Conservation (phyloP, 2,329 filamentous ascomycete species). For the Trichoderma koningiopsis region DNA sequence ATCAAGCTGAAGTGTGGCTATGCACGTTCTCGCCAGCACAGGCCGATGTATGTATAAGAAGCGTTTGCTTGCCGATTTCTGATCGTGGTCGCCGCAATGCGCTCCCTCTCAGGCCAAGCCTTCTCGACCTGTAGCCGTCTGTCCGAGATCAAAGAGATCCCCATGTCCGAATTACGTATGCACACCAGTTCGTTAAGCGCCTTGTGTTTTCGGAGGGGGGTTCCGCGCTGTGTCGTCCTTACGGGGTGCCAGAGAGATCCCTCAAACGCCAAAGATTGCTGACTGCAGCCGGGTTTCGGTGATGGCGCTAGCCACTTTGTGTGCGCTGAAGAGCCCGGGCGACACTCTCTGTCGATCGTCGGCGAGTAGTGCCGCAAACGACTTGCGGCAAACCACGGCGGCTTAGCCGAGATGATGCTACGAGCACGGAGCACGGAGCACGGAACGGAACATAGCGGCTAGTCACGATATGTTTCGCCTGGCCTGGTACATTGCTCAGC, state of each 20-base stretch:
- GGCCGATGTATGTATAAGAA: not conserved
- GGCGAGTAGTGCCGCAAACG: conserved; percentile 20
- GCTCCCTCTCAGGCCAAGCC: conserved; percentile 20
- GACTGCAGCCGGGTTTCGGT: conserved; percentile 11
- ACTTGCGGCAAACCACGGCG: conserved; percentile 14
- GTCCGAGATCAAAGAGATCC: not conserved
- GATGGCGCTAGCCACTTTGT: conserved; percentile 1
- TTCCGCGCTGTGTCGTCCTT: conserved; percentile 3
- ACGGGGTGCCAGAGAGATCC: not conserved
- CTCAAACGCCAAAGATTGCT: conserved; percentile 18
- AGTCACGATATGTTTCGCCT: conserved; percentile 3
- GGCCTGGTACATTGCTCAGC: conserved; percentile 3
- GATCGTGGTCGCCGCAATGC: conserved; percentile 10
- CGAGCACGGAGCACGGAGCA: not conserved
- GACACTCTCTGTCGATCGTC: conserved; percentile 23
- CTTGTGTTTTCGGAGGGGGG: conserved; percentile 6
- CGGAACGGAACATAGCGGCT: not conserved
- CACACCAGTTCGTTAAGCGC: not conserved
- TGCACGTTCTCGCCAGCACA: not conserved
- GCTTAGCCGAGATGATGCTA: conserved; percentile 17
- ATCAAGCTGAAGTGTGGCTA: not conserved
- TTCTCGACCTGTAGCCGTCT: conserved; percentile 5
- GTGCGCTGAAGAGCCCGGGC: conserved; percentile 13
- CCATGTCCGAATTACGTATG: conserved; percentile 23
- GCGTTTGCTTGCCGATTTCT: conserved; percentile 5